Evolutionary conservation across 1,284 basidiomycete genomes (phyloP).

Genomic region (Phellopilus nigrolimitatus): DNA sequence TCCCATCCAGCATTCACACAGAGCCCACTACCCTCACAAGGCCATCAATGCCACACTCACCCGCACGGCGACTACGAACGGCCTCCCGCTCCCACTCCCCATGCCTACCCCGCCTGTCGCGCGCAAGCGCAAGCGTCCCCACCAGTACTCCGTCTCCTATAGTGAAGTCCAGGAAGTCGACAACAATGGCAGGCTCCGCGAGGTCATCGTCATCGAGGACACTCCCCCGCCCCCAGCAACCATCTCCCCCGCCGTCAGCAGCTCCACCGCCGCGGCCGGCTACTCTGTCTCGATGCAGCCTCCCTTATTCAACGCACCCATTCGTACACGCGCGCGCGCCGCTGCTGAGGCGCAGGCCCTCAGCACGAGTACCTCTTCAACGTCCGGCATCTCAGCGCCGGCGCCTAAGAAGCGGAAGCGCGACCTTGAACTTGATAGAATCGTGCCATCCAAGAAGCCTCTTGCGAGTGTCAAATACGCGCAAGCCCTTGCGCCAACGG

Average conservation of each 20-base stretch:
- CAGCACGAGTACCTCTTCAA: constrained; percentile 60
- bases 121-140: constrained; percentile 77
- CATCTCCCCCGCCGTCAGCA: constrained; percentile 53
- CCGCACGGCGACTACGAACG: constrained; percentile 28
- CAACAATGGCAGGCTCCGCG: constrained; percentile 63
- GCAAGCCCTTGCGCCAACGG: constrained; percentile 30
- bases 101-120: constrained; percentile 60
- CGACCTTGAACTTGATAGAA: constrained; percentile 62
- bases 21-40: constrained; percentile 47
- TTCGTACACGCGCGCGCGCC: constrained; percentile 74
- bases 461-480: constrained; percentile 39
- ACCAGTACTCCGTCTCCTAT: constrained; percentile 75
- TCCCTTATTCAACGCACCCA: constrained; percentile 63
- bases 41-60: constrained; percentile 27
- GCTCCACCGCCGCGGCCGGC: constrained; percentile 52
- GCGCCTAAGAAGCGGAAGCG: constrained; percentile 74
- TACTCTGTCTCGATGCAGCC: constrained; percentile 77
- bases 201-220: constrained; percentile 86
- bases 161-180: constrained; percentile 82
- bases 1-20: neutral
- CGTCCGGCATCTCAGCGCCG: constrained; percentile 47
- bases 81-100: constrained; percentile 25
- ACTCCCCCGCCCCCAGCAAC: constrained; percentile 72
- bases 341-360: constrained; percentile 75
- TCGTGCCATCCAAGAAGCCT: constrained; percentile 55